Evolutionary conservation across 2,329 filamentous ascomycete genomes (phyloP), one percentile per base, ranked within the genome.

Genomic region (Clonostachys sp.): DNA sequence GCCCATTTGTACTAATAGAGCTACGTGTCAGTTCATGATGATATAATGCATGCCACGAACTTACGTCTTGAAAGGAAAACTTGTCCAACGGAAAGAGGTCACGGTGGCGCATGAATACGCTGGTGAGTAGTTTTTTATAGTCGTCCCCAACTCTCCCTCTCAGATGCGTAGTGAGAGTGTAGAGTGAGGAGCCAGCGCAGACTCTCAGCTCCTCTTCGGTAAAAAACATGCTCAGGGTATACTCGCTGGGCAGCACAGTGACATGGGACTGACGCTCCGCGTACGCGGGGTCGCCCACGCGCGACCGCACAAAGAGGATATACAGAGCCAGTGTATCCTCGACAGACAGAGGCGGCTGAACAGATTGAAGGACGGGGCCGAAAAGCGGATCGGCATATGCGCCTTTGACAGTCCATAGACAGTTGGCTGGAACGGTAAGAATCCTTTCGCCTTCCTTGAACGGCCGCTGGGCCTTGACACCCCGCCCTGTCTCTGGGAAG

Each of bases 11-110:
- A 30, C 24, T 30, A 30, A 30, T 30, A 10, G 24, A 30, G 24
- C 24, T 10, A 9, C 24, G 24, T 30, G 24, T 30, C 9, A 30
- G 24, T 30, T 9, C 24, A 30, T 30, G 9, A 10, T 48, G 66
- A 45, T 51, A 55, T 66, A 63, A 51, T 64, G 60, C 61, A 67
- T 66, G 40, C 54, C 61, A 53, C 63, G 64, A 60, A 58, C 61
- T 48, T 60, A 63, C 62, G 54, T 65, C 57, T 53, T 64, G 50
- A 34, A 65, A 56, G 43, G 55, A 57, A 49, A 65, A 63, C 51
- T 62, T 55, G 49, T 56, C 53, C 12, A 59, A 55, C 44, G 61
- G 61, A 48, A 66, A 61, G 50, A 65, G 57, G 53, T 62, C 54
- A 44, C 47, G 60, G 56, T 65, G 50, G 49, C 50, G 61, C 49